Percentiles rank a stretch among this genome's conserved stretches.
Conservation (phyloP, 2,329 filamentous ascomycete genomes). For the Diaporthe helianthi region DNA sequence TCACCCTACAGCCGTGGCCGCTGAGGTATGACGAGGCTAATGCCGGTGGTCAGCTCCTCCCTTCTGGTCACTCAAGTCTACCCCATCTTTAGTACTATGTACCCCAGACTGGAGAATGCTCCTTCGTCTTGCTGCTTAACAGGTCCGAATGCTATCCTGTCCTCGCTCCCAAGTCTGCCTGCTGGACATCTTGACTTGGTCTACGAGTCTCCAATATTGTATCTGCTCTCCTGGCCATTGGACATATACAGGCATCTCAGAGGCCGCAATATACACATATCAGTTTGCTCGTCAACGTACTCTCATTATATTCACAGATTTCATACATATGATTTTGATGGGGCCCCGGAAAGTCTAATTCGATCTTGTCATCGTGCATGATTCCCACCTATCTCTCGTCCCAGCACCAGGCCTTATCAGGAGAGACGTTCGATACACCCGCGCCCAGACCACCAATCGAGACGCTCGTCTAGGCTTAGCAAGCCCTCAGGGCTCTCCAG, state of each 20-base stretch:
- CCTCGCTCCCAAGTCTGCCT: background rate
- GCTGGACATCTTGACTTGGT: background rate
- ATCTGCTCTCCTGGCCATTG: background rate
- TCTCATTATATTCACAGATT: background rate
- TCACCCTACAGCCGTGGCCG: slow-evolving; percentile 4
- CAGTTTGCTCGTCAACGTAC: background rate
- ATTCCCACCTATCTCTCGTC: slow-evolving; percentile 21
- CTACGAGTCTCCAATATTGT: background rate
- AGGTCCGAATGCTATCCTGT: background rate
- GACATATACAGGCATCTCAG: background rate
- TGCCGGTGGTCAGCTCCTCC: slow-evolving; percentile 17
- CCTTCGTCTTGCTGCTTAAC: background rate
- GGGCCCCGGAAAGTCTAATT: slow-evolving; percentile 12
- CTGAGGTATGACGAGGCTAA: slow-evolving; percentile 15
- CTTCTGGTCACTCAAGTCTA: background rate
- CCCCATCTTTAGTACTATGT: background rate
- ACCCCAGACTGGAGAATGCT: background rate
- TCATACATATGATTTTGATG: background rate
- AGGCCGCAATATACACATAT: background rate
- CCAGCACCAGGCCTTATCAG: slow-evolving; percentile 23
- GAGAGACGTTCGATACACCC: slow-evolving; percentile 5
- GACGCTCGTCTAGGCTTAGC: slow-evolving; percentile 6
- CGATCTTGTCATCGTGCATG: slow-evolving; percentile 26
- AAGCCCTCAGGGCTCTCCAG: background rate
- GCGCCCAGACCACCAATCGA: slow-evolving; percentile 16